Base-by-base conservation (phyloP, 257 asterid species). In the Coffea eugenioides region DNA sequence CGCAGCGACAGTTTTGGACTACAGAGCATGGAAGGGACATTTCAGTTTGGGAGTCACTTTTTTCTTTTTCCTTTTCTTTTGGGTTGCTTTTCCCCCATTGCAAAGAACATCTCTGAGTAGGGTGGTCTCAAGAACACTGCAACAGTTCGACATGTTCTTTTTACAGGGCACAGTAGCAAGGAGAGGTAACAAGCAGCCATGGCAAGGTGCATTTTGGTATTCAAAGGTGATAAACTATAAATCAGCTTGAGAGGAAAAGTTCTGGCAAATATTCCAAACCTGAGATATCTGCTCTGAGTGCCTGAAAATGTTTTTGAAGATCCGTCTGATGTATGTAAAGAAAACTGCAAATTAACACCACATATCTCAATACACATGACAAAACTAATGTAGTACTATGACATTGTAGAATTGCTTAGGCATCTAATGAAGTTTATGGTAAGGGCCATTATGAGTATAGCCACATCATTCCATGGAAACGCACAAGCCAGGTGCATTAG, bases 271-370 rank as follows among this genome's bases (percentile, higher is more conserved):
- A 70, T 59, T 69, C 52, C 89, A 61, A 73, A 95, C 99, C 97
- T 93, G 99, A 73, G 95, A 85, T 83, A 95, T 95, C 88, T 93
- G 99, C 65, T 87, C 92, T 10, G 98, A 97, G 36, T 95, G 96
- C 82, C 74, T 89, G 84, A 92, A 93, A 20, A 95, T 92, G 79
- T 93, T 95, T 79, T 87, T 89, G 93, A 95, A 95, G 85, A 95
- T 93, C 84, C 97, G 88, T 49, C 91, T 90, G 16, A 95, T 82
- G 85, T 89, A 95, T 65, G 94, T 82, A 86, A 95, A 87, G 83
- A 95, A 91, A 83, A 95, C 98, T 95, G 97, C 91, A 87, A 74
- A 70, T 73, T 64, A 77, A 57, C 43, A 81, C 18, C 52, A 34
- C 20, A 71, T 67, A 36, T 70, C 51, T 76, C 48, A 61, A 31